phyloP scores from a whole-genome alignment of 306 rosid genomes.

The Gastrolobium bilobum region DNA sequence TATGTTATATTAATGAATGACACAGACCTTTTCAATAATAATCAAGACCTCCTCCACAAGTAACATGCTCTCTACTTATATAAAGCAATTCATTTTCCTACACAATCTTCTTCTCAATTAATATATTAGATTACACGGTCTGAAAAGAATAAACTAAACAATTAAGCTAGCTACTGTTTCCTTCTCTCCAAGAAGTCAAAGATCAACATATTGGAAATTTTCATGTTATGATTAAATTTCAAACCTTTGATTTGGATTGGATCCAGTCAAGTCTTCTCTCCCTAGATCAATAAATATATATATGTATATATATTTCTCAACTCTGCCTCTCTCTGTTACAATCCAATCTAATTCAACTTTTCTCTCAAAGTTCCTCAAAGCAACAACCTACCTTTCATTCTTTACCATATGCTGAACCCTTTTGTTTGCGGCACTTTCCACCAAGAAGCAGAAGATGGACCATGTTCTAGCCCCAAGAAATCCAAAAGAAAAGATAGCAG shows the following conservation, averaged over 20 bases:
- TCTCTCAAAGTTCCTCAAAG: constrained; percentile 14
- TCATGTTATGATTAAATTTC: constrained; percentile 39
- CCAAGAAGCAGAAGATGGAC: constrained; percentile 51
- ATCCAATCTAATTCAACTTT: constrained; percentile 2
- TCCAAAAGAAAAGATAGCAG: constrained; percentile 59
- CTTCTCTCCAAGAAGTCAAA: constrained; percentile 60
- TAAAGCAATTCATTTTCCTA: background rate
- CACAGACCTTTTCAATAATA: constrained; percentile 28
- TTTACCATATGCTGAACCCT: constrained; percentile 56
- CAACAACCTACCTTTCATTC: background rate
- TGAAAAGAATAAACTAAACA: constrained; percentile 20
- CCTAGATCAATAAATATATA: background rate
- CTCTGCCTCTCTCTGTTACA: constrained; percentile 24
- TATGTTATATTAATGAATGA: background rate
- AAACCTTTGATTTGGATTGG: constrained; percentile 44
- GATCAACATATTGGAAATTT: constrained; percentile 56
- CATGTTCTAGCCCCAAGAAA: constrained; percentile 62
- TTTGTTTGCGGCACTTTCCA: constrained; percentile 64
- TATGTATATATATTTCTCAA: constrained; percentile 4
- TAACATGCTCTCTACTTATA: constrained; percentile 1
- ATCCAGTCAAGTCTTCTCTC: constrained; percentile 51
- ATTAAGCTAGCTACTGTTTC: background rate
- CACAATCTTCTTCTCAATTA: background rate
- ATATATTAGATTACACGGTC: background rate
- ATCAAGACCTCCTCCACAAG: constrained; percentile 48